Base-by-base conservation (phyloP, 2,329 filamentous ascomycete genomes). In the Fusarium hainanense region DNA sequence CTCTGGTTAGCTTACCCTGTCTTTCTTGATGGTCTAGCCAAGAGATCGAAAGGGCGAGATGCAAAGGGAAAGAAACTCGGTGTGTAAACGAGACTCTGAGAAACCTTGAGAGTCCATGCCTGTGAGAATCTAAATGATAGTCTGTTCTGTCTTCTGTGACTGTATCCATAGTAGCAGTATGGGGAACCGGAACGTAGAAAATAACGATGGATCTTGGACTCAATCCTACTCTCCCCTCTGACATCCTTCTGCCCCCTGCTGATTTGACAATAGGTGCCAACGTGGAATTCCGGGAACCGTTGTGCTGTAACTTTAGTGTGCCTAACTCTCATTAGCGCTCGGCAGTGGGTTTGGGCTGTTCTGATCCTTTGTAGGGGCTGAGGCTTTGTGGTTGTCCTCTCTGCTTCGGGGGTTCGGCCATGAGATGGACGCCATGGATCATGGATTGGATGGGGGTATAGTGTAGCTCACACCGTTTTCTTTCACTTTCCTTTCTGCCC, bases 381-480 rank as follows among this genome's bases (percentile, higher is more conserved):
- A 71, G 67, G 69, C 69, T 67, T 66, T 71, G 61, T 42, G 42
- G 44, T 54, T 61, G 49, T 70, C 37, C 55, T 68, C 51, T 37
- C 51, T 37, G 48, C 30, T 40, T 50, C 28, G 48, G 48, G 67
- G 63, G 63, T 59, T 68, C 51, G 68, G 67, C 57, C 62, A 58
- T 69, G 55, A 62, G 49, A 69, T 66, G 48, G 57, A 48, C 54
- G 56, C 66, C 66, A 67, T 70, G 66, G 66, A 54, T 59, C 47
- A 64, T 68, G 63, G 54, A 66, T 48, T 27, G 46, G 46, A 41
- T 51, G 13, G 23, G 23, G 34, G 34, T 37, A 42, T 67, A 37
- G 40, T 54, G 66, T 70, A 54, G 63, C 59, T 68, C 68, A 54
- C 68, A 71, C 68, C 68, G 59, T 71, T 70, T 71, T 71, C 68